Percentiles rank a stretch among this genome's conserved stretches.
These are phyloP conservation scores for Striga asiatica DNA, from an alignment of 257 asterid genomes.

Conservation along the genomic window DNA sequence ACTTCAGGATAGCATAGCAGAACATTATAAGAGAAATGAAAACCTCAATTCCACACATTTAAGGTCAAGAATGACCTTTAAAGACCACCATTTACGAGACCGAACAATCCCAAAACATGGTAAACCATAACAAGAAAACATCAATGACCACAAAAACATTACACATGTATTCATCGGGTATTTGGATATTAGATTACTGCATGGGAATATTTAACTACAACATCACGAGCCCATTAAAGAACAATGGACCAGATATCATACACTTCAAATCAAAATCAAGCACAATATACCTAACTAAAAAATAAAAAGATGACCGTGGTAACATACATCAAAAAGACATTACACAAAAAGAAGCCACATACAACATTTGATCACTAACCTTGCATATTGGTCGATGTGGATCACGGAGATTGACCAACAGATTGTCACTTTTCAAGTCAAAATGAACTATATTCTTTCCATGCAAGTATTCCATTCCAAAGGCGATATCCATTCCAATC, in stretches of 20 bases:
- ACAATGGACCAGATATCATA: not conserved
- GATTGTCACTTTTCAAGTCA: slow-evolving; percentile 93
- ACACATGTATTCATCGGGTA: not conserved
- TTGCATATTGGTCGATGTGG: slow-evolving; percentile 99
- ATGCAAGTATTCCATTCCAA: slow-evolving; percentile 98
- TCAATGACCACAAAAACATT: too few species aligned
- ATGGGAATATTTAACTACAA: not conserved
- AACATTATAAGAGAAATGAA: not conserved
- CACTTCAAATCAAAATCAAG: not conserved
- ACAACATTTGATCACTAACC: slow-evolving; percentile 33
- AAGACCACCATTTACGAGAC: too few species aligned
- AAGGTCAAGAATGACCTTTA: too few species aligned
- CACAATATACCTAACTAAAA: too few species aligned
- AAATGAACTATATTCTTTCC: slow-evolving; percentile 94
- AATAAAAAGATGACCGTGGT: too few species aligned
- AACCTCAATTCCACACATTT: slow-evolving; percentile 1
- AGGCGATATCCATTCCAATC: slow-evolving; percentile 94
- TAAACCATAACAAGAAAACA: not conserved
- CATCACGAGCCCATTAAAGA: not conserved
- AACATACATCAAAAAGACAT: not conserved
- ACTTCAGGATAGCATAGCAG: not conserved
- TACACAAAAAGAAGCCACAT: not conserved
- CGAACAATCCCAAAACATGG: not conserved
- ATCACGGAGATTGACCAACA: slow-evolving; percentile 95
- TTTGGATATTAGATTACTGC: not conserved